Evolutionary conservation across 2,329 filamentous ascomycete genomes (phyloP), one percentile per base, ranked within the genome.

Genomic region (Diaporthe destruens): DNA sequence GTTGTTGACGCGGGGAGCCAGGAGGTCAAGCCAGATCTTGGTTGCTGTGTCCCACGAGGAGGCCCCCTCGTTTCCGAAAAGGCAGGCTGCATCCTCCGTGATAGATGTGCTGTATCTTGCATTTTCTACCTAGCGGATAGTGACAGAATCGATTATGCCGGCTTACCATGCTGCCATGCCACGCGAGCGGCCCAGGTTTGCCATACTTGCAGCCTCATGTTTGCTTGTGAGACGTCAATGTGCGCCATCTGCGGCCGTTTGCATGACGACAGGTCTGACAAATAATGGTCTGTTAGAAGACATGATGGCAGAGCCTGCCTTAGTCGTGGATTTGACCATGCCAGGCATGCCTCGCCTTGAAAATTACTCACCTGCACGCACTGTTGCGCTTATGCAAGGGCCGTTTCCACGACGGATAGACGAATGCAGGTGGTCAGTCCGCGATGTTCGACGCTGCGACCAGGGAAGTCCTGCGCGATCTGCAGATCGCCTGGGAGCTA

Each of bases 321-420:
- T 32, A 7, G 47, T 39, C 61, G 6, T 53, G 47, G 5, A 36
- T 66, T 25, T n/a, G 47, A 25, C 36, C 25, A 32, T 6, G 7
- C 61, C 9, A 14, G 25, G 32, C 59, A 42, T n/a, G 14, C 36
- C 11, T 47, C 57, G 39, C 1, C 23, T 18, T 34, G 47, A 44
- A 66, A 39, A n/a, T 20, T 39, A 39, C 32, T 66, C 61, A 51
- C 44, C 44, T 53, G 61, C 44, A 51, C 44, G 61, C 61, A 49
- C 61, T 66, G 61, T 20, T 53, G 44, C 47, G 61, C 47, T 36
- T 39, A 66, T 66, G 61, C 61, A 66, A 66, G 61, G 61, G 61
- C 32, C 47, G 47, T 39, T 66, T 66, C 47, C 32, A 66, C 53
- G 32, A 47, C 47, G 53, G 61, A 53, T 53, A 53, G 61, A 53